phyloP scores from a whole-genome alignment of 108 stramenopile genomes.

The Pelagomonas calceolata region DNA sequence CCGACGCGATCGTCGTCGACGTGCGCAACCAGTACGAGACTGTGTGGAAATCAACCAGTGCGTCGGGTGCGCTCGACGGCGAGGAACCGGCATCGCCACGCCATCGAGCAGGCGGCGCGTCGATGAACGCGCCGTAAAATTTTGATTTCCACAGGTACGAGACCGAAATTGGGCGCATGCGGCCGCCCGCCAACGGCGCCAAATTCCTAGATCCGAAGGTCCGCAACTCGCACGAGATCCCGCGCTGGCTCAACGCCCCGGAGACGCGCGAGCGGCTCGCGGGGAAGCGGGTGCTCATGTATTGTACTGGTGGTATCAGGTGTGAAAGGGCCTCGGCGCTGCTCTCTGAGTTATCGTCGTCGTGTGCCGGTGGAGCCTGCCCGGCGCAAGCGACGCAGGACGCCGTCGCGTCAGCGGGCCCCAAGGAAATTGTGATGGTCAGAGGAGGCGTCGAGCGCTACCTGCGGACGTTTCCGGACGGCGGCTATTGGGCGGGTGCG shows the following conservation, averaged over 20 bases:
- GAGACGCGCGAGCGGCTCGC: constrained; percentile 4
- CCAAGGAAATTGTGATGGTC: not conserved
- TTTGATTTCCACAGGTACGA: too few species aligned
- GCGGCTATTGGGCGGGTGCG: not conserved
- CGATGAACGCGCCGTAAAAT: too few species aligned
- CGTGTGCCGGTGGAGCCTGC: not conserved
- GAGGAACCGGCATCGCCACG: too few species aligned
- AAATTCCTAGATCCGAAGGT: constrained; percentile 73
- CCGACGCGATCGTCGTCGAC: constrained; percentile 12
- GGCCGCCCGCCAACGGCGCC: constrained; percentile 28
- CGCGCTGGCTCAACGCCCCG: not conserved
- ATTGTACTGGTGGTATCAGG: constrained; percentile 41
- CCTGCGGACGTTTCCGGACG: constrained; percentile 7
- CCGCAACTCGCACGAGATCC: constrained; percentile 40
- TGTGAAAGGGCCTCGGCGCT: constrained; percentile 16
- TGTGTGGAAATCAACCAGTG: too few species aligned
- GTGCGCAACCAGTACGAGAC: constrained; percentile 14
- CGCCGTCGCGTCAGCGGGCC: not conserved
- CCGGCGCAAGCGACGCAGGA: not conserved
- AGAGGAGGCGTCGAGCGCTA: constrained; percentile 12
- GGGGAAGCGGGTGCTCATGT: constrained; percentile 30
- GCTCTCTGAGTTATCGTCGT: constrained; percentile 2
- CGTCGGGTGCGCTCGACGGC: too few species aligned
- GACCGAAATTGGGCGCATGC: constrained; percentile 10
- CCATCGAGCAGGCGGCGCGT: too few species aligned